Base-by-base conservation (phyloP, 805 yeast genomes). In the Grigorovia jiainica region DNA sequence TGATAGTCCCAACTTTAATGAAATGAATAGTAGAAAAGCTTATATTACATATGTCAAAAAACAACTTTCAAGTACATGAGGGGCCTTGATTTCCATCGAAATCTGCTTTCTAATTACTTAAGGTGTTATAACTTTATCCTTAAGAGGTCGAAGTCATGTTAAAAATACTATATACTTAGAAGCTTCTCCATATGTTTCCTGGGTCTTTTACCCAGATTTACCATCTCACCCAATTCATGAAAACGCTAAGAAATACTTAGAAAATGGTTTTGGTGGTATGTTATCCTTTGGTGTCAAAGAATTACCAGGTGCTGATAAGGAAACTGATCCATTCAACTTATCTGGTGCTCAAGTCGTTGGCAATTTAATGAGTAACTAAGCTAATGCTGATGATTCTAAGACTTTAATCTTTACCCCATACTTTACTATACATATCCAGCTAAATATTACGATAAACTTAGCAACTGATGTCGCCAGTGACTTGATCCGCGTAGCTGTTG, bases 301-400 rank as follows among this genome's bases (percentile, higher is more conserved):
- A 40, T 62, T 78, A 45, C 58, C 61, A 38, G 48, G 51, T 38
- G 65, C 68, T 7, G 75, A 68, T 31, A 76, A 75, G 17, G 67
- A 67, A 51, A 56, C 61, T n/a, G 69, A 71, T 46, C 81, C 78
- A 48, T 85, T 83, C 69, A 61, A 76, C 53, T 82, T 79, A 50
- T 76, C 89, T 33, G 87, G 95, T 53, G 89, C 90, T 42, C 74
- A 71, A 53, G 86, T 87, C 46, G 95, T 86, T 46, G 95, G 87
- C 64, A 68, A 67, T 53, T 76, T 92, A 64, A 76, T 95, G 43
- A 82, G 95, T 25, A 85, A 87, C 69, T 77, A 90, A 60, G 97
- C 98, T 39, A 90, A 90, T 57, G 97, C 92, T 45, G 98, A 97
- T 60, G 98, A 90, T 59, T 80, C 90, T 39, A 92, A 90, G 71